phyloP scores from a whole-genome alignment of 345 rosid genomes.

The Cardamine chenopodiifolia region DNA sequence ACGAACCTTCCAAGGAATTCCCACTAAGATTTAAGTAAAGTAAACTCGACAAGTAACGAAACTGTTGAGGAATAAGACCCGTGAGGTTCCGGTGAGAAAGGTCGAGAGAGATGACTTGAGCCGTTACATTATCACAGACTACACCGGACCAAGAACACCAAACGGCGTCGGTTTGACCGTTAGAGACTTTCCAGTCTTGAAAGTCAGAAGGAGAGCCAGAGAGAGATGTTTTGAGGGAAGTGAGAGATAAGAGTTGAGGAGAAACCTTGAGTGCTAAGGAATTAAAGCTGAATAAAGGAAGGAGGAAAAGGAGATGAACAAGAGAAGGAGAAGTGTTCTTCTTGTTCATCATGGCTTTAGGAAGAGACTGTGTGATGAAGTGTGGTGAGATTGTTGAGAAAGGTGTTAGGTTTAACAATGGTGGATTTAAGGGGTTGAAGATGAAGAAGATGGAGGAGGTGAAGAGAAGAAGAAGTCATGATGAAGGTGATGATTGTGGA shows the following conservation, averaged over 20 bases:
- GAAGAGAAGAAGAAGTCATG: conserved; percentile 60
- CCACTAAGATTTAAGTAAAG: conserved; percentile 71
- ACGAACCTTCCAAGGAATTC: conserved; percentile 62
- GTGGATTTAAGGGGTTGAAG: conserved; percentile 48
- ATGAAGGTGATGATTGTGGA: conserved; percentile 52
- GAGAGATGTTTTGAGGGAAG: conserved; percentile 72
- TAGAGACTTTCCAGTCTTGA: conserved; percentile 69
- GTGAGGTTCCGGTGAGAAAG: conserved; percentile 78
- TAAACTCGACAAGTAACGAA: conserved; percentile 61
- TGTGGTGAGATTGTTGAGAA: conserved; percentile 43
- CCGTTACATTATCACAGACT: conserved; percentile 57
- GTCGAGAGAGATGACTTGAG: conserved; percentile 68
- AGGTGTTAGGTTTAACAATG: conserved; percentile 35
- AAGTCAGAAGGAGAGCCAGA: conserved; percentile 58
- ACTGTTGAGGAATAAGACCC: conserved; percentile 63
- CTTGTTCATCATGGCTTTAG: conserved; percentile 35
- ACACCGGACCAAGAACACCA: conserved; percentile 97
- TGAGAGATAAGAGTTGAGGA: conserved; percentile 67
- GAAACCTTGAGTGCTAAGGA: conserved; percentile 48
- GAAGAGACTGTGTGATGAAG: conserved; percentile 5
- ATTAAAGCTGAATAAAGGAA: conserved; percentile 44
- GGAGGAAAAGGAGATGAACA: conserved; percentile 11
- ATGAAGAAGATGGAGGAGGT: not conserved
- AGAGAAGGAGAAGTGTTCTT: conserved; percentile 48
- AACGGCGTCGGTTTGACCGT: conserved; percentile 42